Conservation (phyloP, 768 basidiomycete genomes). For the Floccularia luteovirens region DNA sequence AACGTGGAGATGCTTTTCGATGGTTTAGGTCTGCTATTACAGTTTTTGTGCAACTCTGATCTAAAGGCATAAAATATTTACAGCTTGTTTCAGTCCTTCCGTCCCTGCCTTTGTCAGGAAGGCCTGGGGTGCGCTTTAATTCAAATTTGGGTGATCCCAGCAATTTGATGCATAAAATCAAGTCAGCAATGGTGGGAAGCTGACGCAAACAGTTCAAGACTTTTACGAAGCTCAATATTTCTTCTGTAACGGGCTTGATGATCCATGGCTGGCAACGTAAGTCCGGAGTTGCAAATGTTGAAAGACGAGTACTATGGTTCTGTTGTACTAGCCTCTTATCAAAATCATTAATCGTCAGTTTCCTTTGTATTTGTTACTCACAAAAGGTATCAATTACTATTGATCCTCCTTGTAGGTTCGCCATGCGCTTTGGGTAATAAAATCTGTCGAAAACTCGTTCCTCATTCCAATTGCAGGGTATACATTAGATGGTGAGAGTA, state of each 20-base stretch:
- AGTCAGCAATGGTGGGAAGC: slow-evolving; percentile 27
- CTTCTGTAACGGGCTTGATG: slow-evolving; percentile 26
- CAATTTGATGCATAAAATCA: not conserved
- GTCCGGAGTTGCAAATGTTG: not conserved
- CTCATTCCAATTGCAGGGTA: slow-evolving; percentile 27
- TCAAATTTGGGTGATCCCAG: not conserved
- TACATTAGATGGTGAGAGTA: slow-evolving; percentile 24
- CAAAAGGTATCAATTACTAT: not conserved
- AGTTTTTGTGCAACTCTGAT: not conserved
- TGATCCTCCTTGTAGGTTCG: too few species aligned
- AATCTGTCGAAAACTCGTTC: slow-evolving; percentile 23
- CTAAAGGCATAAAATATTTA: too few species aligned
- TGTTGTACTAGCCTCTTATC: slow-evolving; percentile 15
- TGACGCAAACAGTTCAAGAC: slow-evolving; percentile 23
- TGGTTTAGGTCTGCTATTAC: too few species aligned
- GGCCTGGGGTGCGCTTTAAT: slow-evolving; percentile 22
- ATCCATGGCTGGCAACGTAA: slow-evolving; percentile 29
- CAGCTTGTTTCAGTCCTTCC: slow-evolving; percentile 32
- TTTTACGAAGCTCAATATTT: slow-evolving; percentile 25
- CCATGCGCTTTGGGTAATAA: slow-evolving; percentile 27
- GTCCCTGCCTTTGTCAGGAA: slow-evolving; percentile 17
- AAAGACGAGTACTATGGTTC: not conserved
- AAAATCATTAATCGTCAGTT: slow-evolving; percentile 20
- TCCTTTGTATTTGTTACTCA: not conserved
- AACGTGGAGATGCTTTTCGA: too few species aligned